Base-by-base conservation (phyloP, 2,329 filamentous ascomycete genomes). In the Rutstroemia sp. region DNA sequence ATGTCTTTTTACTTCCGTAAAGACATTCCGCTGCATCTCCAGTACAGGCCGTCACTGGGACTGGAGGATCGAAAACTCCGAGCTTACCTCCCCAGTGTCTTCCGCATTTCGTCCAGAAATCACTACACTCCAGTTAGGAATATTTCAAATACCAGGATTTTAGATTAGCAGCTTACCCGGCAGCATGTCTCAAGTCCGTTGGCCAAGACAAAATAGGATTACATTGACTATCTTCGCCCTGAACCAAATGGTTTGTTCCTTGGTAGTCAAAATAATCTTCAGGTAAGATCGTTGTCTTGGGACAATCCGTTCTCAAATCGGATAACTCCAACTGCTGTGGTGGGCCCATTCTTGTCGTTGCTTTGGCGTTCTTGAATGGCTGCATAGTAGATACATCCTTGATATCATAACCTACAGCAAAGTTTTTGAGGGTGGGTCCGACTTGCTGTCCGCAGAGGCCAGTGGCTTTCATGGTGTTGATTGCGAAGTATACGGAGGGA, bases 41-140 rank as follows among this genome's bases (percentile, higher is more conserved):
- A 16, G 48, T 51, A 37, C 55, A 60, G 12, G 71, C 64, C 8
- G 69, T 67, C 12, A 73, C 61, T 25, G 71, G 70, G 55, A 70
- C 70, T 6, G 71, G 70, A 4, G 71, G 71, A 53, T 73, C 71
- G 59, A 72, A 73, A 5, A 73, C 64, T 1, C 71, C 71, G 53
- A 73, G 67, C 3, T 60, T 61, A 17, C 50, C 50, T 37, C 41
- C 50, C n/a, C 30, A 30, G 10, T 52, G 21, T 52, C 67, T 67
- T 61, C 70, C 72, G 3, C 70, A 71, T 38, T 59, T 64, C 3
- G 68, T 68, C 70, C 70, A 73, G 1, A 60, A 60, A 16, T 37
- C 27, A 17, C 53, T 56, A 45, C 23, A 10, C 38, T n/a, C 14
- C n/a, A 27, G 23, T 51, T 30, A 51, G 27, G 45, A n/a, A 25